These are phyloP conservation scores for Phytopythium kandeliae DNA, from an alignment of 352 stramenopile genomes.

Conservation along the genomic window DNA sequence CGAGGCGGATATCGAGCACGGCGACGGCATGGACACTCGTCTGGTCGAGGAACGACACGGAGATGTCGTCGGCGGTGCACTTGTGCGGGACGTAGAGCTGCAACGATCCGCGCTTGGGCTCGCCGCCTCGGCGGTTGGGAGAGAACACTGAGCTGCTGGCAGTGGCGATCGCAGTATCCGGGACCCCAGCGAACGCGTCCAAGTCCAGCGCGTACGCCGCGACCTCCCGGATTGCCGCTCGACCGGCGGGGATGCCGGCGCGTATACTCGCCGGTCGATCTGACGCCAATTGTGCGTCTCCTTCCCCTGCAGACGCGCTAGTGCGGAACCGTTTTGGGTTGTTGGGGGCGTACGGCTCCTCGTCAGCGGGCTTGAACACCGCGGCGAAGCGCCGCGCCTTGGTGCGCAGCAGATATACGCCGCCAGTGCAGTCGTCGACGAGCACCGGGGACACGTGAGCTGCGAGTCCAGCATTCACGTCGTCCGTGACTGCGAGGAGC, in stretches of 20 bases:
- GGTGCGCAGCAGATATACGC: slow-evolving; percentile 54
- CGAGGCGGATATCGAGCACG: slow-evolving; percentile 72
- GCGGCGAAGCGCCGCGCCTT: slow-evolving; percentile 34
- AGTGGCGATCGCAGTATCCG: slow-evolving; percentile 31
- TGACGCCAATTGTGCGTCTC: neutral
- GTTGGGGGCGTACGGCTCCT: slow-evolving; percentile 57
- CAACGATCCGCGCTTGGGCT: slow-evolving; percentile 24
- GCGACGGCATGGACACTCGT: slow-evolving; percentile 65
- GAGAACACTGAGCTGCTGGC: slow-evolving; percentile 32
- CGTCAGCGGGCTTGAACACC: slow-evolving; percentile 62
- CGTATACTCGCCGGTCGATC: slow-evolving; percentile 22
- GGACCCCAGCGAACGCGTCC: slow-evolving; percentile 36
- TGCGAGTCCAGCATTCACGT: slow-evolving; percentile 10
- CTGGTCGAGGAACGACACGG: slow-evolving; percentile 29
- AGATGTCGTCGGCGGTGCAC: slow-evolving; percentile 56
- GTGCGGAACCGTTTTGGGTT: slow-evolving; percentile 45
- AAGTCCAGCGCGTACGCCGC: slow-evolving; percentile 50
- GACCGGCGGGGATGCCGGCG: slow-evolving; percentile 34
- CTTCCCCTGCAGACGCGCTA: neutral
- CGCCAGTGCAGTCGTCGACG: slow-evolving; percentile 56
- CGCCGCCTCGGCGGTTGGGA: too few relatives aligned
- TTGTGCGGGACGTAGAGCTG: slow-evolving; percentile 62
- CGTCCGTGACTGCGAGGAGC: neutral
- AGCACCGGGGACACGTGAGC: slow-evolving; percentile 27
- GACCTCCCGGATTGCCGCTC: slow-evolving; percentile 49